phyloP scores from a whole-genome alignment of 139 green algal genomes.

The Chlorella sp. region DNA sequence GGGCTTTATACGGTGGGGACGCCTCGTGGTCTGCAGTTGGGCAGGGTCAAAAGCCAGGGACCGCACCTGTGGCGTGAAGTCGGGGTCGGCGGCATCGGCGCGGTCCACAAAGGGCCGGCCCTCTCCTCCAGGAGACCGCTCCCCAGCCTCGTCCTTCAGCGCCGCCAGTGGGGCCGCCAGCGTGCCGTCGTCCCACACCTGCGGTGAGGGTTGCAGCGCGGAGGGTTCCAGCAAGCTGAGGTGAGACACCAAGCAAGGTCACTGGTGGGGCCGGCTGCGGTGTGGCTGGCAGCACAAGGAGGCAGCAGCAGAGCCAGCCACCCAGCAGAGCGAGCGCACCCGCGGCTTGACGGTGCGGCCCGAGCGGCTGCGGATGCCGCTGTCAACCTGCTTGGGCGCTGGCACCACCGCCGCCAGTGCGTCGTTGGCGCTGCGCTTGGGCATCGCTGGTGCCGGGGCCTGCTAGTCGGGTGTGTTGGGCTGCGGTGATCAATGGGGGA shows the following conservation, averaged over 20 bases:
- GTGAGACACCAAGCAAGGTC: too few relatives aligned
- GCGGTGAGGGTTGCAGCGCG: not conserved
- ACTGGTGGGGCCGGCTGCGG: too few relatives aligned
- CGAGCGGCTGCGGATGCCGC: slow-evolving; percentile 28
- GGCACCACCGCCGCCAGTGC: slow-evolving; percentile 26
- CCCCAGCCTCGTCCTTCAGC: slow-evolving; percentile 7
- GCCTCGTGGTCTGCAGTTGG: too few relatives aligned
- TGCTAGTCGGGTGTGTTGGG: not conserved
- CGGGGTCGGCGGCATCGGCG: slow-evolving; percentile 24
- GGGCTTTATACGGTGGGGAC: too few relatives aligned
- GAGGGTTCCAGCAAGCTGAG: too few relatives aligned
- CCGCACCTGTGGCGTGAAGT: slow-evolving; percentile 6
- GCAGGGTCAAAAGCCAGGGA: too few relatives aligned
- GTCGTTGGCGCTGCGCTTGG: slow-evolving; percentile 28
- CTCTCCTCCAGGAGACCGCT: not conserved
- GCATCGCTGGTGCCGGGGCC: not conserved
- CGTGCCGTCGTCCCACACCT: slow-evolving; percentile 48
- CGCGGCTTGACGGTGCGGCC: slow-evolving; percentile 48
- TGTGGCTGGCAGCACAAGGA: not conserved
- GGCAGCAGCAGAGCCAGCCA: not conserved
- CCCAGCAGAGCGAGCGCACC: too few relatives aligned
- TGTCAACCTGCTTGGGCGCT: not conserved
- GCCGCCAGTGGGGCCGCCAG: slow-evolving; percentile 19
- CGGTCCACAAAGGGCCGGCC: not conserved
- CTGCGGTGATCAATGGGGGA: too few relatives aligned